Percentiles rank a stretch among this genome's conserved stretches.
phyloP scores from a whole-genome alignment of 345 rosid species.

The Sisymbrium altissimum region DNA sequence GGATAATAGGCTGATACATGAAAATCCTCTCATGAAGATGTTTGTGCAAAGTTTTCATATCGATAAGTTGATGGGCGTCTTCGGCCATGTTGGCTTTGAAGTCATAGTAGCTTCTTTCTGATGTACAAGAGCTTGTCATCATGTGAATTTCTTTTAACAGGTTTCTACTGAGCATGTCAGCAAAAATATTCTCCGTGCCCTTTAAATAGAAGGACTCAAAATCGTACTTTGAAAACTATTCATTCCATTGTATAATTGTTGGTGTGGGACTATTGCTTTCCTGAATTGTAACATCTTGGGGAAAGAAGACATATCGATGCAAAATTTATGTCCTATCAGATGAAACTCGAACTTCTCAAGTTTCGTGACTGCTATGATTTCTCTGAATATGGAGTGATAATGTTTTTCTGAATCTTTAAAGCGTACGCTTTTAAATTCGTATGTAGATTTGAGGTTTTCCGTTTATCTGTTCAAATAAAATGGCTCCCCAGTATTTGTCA shows the following conservation, averaged over 20 bases:
- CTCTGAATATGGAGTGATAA: background rate
- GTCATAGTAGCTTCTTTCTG: background rate
- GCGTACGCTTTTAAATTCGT: too few species aligned
- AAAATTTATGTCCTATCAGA: too few species aligned
- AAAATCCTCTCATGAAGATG: too few species aligned
- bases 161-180: background rate
- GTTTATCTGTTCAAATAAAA: too few species aligned
- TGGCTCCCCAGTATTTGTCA: background rate
- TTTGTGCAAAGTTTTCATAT: too few species aligned
- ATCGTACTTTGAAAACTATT: background rate
- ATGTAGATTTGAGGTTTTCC: too few species aligned
- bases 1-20: too few species aligned
- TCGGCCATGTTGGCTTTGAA: background rate
- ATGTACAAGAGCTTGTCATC: background rate
- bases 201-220: background rate
- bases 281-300: background rate
- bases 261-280: background rate
- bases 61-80: background rate
- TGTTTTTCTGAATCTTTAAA: background rate
- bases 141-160: background rate
- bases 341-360: background rate
- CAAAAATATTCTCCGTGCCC: background rate
- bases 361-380: background rate
- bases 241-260: background rate
- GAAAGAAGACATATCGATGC: too few species aligned